A percentile compares a stretch with the other conserved stretches of the same genome.
These are phyloP conservation scores for Aspergillus quadricinctus DNA, from an alignment of 2,329 filamentous ascomycete genomes.

Conservation along the genomic window DNA sequence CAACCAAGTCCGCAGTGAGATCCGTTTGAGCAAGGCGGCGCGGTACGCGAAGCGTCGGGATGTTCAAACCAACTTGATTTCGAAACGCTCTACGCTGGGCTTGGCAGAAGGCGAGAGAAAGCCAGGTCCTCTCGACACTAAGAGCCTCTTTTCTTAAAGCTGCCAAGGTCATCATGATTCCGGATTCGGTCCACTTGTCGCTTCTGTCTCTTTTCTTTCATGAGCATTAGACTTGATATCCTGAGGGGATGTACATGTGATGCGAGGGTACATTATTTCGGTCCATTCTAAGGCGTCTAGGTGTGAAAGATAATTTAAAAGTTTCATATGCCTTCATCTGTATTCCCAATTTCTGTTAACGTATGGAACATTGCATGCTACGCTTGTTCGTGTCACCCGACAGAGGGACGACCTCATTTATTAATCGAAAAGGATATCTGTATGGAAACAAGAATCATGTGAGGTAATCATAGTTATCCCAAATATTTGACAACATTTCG, in stretches of 20 bases:
- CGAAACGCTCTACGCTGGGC: slow-evolving; percentile 73
- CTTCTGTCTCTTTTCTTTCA: slow-evolving; percentile 14
- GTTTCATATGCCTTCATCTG: not conserved
- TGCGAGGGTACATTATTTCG: slow-evolving; percentile 27
- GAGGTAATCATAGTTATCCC: not conserved
- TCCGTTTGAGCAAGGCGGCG: slow-evolving; percentile 70
- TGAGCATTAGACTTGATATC: slow-evolving; percentile 29
- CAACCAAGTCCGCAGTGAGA: slow-evolving; percentile 84
- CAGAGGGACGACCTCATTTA: not conserved
- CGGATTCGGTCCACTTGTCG: slow-evolving; percentile 13
- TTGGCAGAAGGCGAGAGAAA: slow-evolving; percentile 60
- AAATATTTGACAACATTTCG: not conserved
- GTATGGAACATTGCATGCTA: not conserved
- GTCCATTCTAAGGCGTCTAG: slow-evolving; percentile 30
- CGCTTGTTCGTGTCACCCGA: not conserved
- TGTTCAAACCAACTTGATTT: slow-evolving; percentile 64
- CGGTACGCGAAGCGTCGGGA: slow-evolving; percentile 75
- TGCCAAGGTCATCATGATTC: slow-evolving; percentile 47
- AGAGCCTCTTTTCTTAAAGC: slow-evolving; percentile 64
- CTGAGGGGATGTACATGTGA: slow-evolving; percentile 32
- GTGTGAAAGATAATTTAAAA: slow-evolving; percentile 21
- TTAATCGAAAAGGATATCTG: not conserved
- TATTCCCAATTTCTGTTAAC: not conserved
- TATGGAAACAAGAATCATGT: not conserved
- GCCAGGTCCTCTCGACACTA: slow-evolving; percentile 69